Evolutionary conservation across 805 yeast species (phyloP).

Genomic region (Sungouiella thailandica): DNA sequence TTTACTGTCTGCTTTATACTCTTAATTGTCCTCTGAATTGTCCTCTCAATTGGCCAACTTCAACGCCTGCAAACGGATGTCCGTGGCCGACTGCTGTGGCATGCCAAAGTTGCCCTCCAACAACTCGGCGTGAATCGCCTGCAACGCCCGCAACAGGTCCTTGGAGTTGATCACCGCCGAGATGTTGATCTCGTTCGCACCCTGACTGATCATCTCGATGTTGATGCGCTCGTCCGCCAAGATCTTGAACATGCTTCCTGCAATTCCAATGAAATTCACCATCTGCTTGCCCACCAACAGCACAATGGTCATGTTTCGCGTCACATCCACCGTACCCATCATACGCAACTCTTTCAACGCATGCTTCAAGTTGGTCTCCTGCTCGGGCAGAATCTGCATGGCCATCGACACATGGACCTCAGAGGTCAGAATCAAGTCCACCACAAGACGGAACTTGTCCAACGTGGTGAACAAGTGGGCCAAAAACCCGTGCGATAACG

Average conservation of each 20-base stretch:
- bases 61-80: constrained; percentile 13
- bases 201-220: constrained; percentile 97
- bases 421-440: constrained; percentile 92
- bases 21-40: not conserved
- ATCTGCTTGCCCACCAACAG: constrained; percentile 95
- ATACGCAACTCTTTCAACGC: constrained; percentile 76
- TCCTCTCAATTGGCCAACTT: constrained; percentile 3
- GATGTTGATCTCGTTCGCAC: constrained; percentile 96
- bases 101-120: constrained; percentile 42
- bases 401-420: constrained; percentile 99
- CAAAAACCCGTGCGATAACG: constrained; percentile 89
- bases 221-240: constrained; percentile 88
- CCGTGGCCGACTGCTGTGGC: constrained; percentile 13
- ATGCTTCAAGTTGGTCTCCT: constrained; percentile 54
- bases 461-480: constrained; percentile 85
- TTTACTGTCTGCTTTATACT: no score
- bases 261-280: constrained; percentile 95
- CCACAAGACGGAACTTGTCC: constrained; percentile 81
- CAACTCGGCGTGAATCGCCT: constrained; percentile 75
- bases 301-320: constrained; percentile 82
- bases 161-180: constrained; percentile 86
- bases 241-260: constrained; percentile 94
- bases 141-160: constrained; percentile 81
- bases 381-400: constrained; percentile 66
- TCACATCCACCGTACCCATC: constrained; percentile 86